Evolutionary conservation across 1,284 basidiomycete species (phyloP).

Genomic region (Naganishia cerealis): DNA sequence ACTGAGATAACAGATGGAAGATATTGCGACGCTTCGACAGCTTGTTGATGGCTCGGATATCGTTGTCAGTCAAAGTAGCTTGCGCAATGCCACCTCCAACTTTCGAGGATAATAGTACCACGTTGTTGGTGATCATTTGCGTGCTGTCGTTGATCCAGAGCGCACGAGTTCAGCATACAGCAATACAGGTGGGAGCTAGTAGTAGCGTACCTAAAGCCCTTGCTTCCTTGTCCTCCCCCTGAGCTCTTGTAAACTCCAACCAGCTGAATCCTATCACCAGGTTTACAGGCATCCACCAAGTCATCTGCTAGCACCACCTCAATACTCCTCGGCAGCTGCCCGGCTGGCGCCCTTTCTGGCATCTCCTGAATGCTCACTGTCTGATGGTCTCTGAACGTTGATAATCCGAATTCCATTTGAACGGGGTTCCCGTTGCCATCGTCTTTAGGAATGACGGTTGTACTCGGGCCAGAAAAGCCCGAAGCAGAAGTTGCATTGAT

Average conservation of each 20-base stretch:
- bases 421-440: slow-evolving; percentile 86
- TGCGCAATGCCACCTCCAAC: slow-evolving; percentile 94
- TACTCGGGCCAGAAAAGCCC: slow-evolving; percentile 68
- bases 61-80: slow-evolving; percentile 85
- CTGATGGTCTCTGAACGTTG: slow-evolving; percentile 93
- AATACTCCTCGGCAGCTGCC: slow-evolving; percentile 90
- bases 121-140: slow-evolving; percentile 89
- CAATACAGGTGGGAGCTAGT: neutral
- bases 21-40: slow-evolving; percentile 80
- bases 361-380: slow-evolving; percentile 98
- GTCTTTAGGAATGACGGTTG: slow-evolving; percentile 85
- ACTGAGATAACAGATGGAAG: slow-evolving; percentile 85
- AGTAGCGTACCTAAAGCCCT: slow-evolving; percentile 82
- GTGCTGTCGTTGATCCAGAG: slow-evolving; percentile 62
- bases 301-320: slow-evolving; percentile 97
- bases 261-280: slow-evolving; percentile 94
- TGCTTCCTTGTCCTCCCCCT: slow-evolving; percentile 75
- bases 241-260: slow-evolving; percentile 93
- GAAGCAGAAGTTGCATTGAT: slow-evolving; percentile 62
- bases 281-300: slow-evolving; percentile 94
- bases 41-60: slow-evolving; percentile 96
- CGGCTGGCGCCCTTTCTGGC: slow-evolving; percentile 96
- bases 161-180: neutral
- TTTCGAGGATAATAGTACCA: slow-evolving; percentile 94
- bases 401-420: slow-evolving; percentile 89